These are phyloP conservation scores for Tolypocladium amazonense DNA, from an alignment of 2,329 filamentous ascomycete species.

Conservation along the genomic window DNA sequence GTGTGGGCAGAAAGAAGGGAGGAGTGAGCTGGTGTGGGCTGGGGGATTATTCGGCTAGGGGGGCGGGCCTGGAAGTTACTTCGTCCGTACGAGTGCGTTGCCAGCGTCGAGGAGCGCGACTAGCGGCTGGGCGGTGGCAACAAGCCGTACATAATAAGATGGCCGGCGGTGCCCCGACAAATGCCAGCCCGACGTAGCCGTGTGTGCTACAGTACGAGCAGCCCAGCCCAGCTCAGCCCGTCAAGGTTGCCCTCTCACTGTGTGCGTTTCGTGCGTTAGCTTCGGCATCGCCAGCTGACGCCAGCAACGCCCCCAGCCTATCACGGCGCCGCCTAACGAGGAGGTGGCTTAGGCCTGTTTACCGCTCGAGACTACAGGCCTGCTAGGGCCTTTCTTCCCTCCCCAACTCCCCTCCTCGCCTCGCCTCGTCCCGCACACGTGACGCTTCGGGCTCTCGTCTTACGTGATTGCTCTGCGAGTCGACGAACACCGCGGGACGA, in stretches of 20 bases:
- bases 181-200: background rate
- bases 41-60: conserved; percentile 10
- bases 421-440: background rate
- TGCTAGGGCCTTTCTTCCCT: too few relatives aligned
- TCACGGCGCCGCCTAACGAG: background rate
- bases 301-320: background rate
- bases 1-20: conserved; percentile 21
- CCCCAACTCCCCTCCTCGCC: background rate
- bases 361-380: background rate
- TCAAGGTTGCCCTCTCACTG: background rate
- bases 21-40: conserved; percentile 13
- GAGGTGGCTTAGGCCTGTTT: background rate
- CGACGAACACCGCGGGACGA: background rate
- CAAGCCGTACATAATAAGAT: background rate
- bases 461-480: background rate
- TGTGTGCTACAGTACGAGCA: background rate
- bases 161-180: background rate
- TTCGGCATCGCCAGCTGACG: background rate
- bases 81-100: too few relatives aligned
- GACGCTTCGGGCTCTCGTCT: background rate
- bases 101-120: background rate
- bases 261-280: background rate
- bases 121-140: background rate
- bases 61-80: background rate
- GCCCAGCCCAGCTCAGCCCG: background rate